Conservation (phyloP, 1,139 yeast genomes). For the Candida sp. region DNA sequence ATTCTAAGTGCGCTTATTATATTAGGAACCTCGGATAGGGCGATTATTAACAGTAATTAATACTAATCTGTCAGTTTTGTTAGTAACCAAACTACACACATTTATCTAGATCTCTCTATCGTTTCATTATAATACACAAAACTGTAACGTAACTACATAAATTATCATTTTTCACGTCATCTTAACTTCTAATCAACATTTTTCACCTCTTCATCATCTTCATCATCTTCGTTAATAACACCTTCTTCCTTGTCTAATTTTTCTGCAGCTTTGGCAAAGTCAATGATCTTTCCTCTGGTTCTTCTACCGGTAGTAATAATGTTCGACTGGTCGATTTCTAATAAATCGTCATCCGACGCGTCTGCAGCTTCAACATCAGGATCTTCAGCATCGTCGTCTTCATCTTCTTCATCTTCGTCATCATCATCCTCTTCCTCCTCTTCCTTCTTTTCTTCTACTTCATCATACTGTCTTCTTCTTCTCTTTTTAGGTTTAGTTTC, state of each 20-base stretch:
- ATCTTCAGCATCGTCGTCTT: conserved; percentile 39
- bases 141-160: not conserved
- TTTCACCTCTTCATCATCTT: conserved; percentile 37
- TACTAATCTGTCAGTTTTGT: too few species aligned
- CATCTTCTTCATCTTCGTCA: conserved; percentile 58
- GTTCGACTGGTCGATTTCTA: conserved; percentile 81
- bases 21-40: too few species aligned
- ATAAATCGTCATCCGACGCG: conserved; percentile 52
- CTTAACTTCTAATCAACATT: not conserved
- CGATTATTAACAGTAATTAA: too few species aligned
- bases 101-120: too few species aligned
- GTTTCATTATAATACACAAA: not conserved
- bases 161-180: not conserved
- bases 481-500: conserved; percentile 36
- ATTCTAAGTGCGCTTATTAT: too few species aligned
- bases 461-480: conserved; percentile 44
- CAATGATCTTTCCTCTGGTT: conserved; percentile 87
- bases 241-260: conserved; percentile 55
- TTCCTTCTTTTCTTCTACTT: conserved; percentile 39
- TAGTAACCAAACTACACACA: too few species aligned
- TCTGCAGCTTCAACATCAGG: conserved; percentile 49
- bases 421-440: conserved; percentile 37
- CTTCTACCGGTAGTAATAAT: conserved; percentile 84
- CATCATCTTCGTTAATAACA: conserved; percentile 43
- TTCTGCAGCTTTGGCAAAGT: conserved; percentile 81